These are phyloP conservation scores for Theobroma cacao DNA, from an alignment of 345 rosid species.

Conservation along the genomic window DNA sequence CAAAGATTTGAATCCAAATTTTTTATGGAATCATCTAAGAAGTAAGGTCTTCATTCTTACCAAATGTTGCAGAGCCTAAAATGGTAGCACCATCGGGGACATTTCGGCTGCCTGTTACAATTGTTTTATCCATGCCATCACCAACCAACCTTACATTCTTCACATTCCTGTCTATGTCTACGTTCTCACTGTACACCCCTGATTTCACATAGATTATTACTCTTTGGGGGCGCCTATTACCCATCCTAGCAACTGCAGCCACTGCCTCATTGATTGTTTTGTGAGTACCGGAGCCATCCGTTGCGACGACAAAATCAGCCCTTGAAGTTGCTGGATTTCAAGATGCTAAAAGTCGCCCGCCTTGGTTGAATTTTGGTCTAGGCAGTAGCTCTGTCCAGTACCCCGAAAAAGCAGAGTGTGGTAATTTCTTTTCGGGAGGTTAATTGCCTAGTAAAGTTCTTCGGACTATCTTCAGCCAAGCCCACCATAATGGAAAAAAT, in stretches of 20 bases:
- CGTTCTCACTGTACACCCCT: slow-evolving; percentile 63
- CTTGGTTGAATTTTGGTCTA: not conserved
- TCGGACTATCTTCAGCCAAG: no score
- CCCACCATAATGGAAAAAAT: not conserved
- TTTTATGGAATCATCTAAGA: not conserved
- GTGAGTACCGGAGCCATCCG: slow-evolving; percentile 50
- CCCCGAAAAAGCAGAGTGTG: no score
- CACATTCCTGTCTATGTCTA: slow-evolving; percentile 42
- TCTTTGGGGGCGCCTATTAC: slow-evolving; percentile 31
- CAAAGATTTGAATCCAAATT: not conserved
- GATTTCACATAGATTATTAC: slow-evolving; percentile 57
- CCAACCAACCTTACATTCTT: slow-evolving; percentile 68
- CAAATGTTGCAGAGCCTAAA: slow-evolving; percentile 61
- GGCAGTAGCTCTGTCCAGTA: slow-evolving; percentile 5
- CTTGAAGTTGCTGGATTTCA: slow-evolving; percentile 40
- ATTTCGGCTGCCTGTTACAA: slow-evolving; percentile 46
- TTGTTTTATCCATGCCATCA: slow-evolving; percentile 74
- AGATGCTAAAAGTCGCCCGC: slow-evolving; percentile 40
- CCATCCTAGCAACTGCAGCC: slow-evolving; percentile 39
- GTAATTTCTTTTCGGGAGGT: not conserved
- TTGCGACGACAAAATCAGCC: slow-evolving; percentile 44
- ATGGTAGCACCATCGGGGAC: slow-evolving; percentile 56
- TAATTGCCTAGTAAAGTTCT: no score
- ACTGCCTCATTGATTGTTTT: slow-evolving; percentile 41
- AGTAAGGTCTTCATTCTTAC: slow-evolving; percentile 25